A percentile compares a stretch with the other conserved stretches of the same genome.
Evolutionary conservation across 768 basidiomycete species (phyloP).

Genomic region (Lactarius vividus): DNA sequence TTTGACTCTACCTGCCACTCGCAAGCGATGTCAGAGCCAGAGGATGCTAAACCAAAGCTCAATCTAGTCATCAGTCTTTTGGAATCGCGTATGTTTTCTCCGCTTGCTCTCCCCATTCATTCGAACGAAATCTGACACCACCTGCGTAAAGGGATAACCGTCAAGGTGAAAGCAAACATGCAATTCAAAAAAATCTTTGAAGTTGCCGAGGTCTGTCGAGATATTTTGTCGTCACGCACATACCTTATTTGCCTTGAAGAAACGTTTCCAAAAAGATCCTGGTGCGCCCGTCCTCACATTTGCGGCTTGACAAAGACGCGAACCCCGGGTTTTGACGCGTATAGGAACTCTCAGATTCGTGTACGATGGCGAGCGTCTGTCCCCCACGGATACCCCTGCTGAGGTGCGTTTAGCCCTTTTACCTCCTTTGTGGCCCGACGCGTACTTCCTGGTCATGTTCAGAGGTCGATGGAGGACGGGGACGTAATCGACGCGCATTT

Average conservation of each 20-base stretch:
- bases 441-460: not conserved
- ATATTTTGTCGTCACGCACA: not conserved
- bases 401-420: conserved; percentile 5
- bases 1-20: not conserved
- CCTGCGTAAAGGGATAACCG: conserved; percentile 12
- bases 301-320: not conserved
- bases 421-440: not conserved
- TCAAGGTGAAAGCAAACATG: conserved; percentile 28
- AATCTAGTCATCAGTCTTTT: conserved; percentile 24
- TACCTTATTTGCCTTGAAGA: not conserved
- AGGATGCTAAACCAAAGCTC: conserved; percentile 26
- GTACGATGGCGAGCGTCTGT: conserved; percentile 25
- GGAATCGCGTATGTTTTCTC: conserved; percentile 15
- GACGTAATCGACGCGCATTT: conserved; percentile 26
- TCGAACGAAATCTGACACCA: not conserved
- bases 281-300: conserved; percentile 16
- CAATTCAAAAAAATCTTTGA: conserved; percentile 27
- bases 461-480: conserved; percentile 26
- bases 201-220: conserved; percentile 22
- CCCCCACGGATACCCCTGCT: conserved; percentile 23
- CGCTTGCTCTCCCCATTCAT: not conserved
- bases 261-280: conserved; percentile 26
- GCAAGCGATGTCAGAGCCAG: conserved; percentile 21
- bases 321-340: not conserved
- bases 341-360: conserved; percentile 25